Percentiles rank a stretch among this genome's conserved stretches.
These are phyloP conservation scores for Globisporangium rhizosaccharum DNA, from an alignment of 352 stramenopile species.

Conservation along the genomic window DNA sequence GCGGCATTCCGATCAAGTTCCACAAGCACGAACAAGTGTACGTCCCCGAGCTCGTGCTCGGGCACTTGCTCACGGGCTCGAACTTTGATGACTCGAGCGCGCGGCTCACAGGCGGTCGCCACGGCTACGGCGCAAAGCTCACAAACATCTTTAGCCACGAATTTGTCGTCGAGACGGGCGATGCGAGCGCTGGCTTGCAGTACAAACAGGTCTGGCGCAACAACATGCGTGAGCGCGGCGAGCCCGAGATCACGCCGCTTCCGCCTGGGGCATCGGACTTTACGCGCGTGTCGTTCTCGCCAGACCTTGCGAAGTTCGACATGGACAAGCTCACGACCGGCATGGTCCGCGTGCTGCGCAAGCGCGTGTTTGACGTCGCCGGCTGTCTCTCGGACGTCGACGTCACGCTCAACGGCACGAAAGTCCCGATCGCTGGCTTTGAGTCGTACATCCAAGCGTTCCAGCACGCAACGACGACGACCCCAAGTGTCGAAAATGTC, in stretches of 20 bases:
- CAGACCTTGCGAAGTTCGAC: conserved; percentile 95
- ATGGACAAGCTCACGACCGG: conserved; percentile 93
- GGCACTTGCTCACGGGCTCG: conserved; percentile 96
- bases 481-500: background rate
- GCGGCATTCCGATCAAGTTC: conserved; percentile 95
- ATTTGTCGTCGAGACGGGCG: conserved; percentile 98
- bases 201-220: conserved; percentile 93
- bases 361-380: conserved; percentile 98
- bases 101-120: conserved; percentile 94
- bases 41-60: conserved; percentile 97
- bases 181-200: conserved; percentile 73
- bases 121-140: conserved; percentile 96
- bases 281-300: conserved; percentile 96
- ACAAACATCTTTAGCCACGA: conserved; percentile 99
- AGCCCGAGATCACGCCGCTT: conserved; percentile 81
- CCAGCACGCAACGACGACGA: conserved; percentile 47
- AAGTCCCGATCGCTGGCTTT: conserved; percentile 91
- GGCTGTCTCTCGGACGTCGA: conserved; percentile 91
- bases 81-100: conserved; percentile 99
- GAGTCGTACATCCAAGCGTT: conserved; percentile 95
- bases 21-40: conserved; percentile 98
- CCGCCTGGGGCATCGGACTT: conserved; percentile 90
- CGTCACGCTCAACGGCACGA: conserved; percentile 91
- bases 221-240: conserved; percentile 93
- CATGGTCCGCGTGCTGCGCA: conserved; percentile 92